phyloP scores from a whole-genome alignment of 768 basidiomycete genomes.

The Termitomyces sp. region DNA sequence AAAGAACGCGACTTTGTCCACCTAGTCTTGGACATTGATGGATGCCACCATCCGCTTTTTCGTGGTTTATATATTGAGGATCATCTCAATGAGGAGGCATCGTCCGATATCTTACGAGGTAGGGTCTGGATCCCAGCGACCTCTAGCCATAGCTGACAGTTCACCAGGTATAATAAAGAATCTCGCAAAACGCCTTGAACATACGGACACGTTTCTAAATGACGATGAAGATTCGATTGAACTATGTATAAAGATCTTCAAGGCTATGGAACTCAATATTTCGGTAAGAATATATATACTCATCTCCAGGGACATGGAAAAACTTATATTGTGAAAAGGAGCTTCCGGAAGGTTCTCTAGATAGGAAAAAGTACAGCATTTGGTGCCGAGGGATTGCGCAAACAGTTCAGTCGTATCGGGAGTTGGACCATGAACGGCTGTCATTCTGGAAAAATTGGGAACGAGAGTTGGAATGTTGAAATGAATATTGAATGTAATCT shows the following conservation, averaged over 20 bases:
- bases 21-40: conserved; percentile 46
- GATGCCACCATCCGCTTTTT: conserved; percentile 23
- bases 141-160: neutral
- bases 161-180: conserved; percentile 44
- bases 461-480: conserved; percentile 7
- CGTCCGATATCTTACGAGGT: conserved; percentile 13
- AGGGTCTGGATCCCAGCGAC: neutral
- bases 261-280: conserved; percentile 46
- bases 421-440: conserved; percentile 28
- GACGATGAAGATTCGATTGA: conserved; percentile 33
- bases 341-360: conserved; percentile 6
- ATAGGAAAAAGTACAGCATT: conserved; percentile 23
- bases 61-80: conserved; percentile 2
- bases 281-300: conserved; percentile 28
- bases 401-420: conserved; percentile 23
- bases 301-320: neutral
- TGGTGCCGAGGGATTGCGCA: conserved; percentile 32
- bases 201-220: conserved; percentile 16
- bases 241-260: conserved; percentile 42
- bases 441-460: conserved; percentile 29
- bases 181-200: conserved; percentile 30
- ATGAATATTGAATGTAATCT: too few species aligned
- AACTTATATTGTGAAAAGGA: conserved; percentile 15
- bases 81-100: conserved; percentile 12
- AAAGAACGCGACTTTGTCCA: conserved; percentile 59